Evolutionary conservation across 1,284 basidiomycete species (phyloP).

Genomic region (Trichosporon faecale): DNA sequence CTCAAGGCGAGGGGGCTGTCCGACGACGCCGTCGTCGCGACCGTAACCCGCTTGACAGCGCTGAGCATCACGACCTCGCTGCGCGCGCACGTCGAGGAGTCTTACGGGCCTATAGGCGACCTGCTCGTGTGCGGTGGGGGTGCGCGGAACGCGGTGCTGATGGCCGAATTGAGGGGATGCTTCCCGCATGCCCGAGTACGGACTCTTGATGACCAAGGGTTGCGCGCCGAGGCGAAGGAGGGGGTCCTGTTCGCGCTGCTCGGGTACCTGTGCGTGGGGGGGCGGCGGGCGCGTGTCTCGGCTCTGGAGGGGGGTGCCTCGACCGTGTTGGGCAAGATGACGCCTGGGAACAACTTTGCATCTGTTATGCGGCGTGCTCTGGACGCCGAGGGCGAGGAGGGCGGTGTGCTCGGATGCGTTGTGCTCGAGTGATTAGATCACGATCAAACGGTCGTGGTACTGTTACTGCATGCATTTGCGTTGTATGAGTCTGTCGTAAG

Average conservation of each 20-base stretch:
- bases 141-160: constrained; percentile 29
- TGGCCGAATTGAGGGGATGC: constrained; percentile 16
- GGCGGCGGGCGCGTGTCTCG: constrained; percentile 17
- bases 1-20: constrained; percentile 18
- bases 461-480: background rate
- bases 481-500: too few relatives aligned
- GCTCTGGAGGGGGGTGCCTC: constrained; percentile 15
- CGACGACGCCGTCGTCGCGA: constrained; percentile 28
- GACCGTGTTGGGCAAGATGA: constrained; percentile 25
- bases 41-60: constrained; percentile 26
- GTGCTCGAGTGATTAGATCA: background rate
- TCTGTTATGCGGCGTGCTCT: constrained; percentile 12
- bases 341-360: constrained; percentile 24
- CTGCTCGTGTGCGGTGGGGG: constrained; percentile 33
- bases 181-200: constrained; percentile 26
- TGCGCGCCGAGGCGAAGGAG: constrained; percentile 29
- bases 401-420: background rate
- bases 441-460: too few relatives aligned
- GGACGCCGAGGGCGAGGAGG: background rate
- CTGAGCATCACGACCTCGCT: constrained; percentile 23
- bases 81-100: constrained; percentile 11
- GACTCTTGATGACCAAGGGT: constrained; percentile 24
- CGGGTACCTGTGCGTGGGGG: constrained; percentile 25
- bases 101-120: constrained; percentile 11
- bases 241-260: constrained; percentile 29